Base-by-base conservation (phyloP, 441 rosid species). In the Gossypium schwendimanii region DNA sequence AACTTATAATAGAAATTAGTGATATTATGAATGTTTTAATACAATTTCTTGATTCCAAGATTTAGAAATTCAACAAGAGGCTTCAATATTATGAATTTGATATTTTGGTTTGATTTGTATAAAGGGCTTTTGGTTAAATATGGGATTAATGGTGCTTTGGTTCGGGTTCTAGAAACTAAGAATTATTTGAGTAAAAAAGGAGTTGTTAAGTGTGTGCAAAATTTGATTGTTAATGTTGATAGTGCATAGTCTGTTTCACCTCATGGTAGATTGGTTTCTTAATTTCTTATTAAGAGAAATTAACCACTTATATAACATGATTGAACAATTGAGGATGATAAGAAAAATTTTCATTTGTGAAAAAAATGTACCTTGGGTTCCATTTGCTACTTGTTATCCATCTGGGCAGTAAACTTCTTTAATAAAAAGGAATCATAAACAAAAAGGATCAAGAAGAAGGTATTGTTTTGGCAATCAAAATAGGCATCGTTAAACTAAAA, bases 211-310 rank as follows among this genome's bases (percentile, higher is more conserved):
- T 83, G 96, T 76, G 80, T 94, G 83, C 82, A 63, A 79, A 89
- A 79, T 53, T 79, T 92, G 77, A 92, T 97, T 0, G 79, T 79
- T 81, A 89, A 94, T 77, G 86, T 94, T 0, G 97, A 94, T 74
- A 92, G 92, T 69, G 97, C 93, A n/a, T 94, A 97, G 99, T 89
- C 99, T 0, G 88, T 94, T 54, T 94, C 92, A 4, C 93, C 99
- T 80, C 94, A 92, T 49, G 98, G 94, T 11, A 63, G 21, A 55
- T 72, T 61, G 77, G 26, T 73, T 79, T 82, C 88, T 82, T 88
- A 68, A 63, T 71, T 79, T 79, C 88, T 92, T 88, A 81, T 55
- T 39, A 69, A 55, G 50, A 41, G 69, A 45, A 59, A 69, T 75
- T 17, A 69, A 28, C 41, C 65, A 70, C 58, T 57, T 73, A 24